Evolutionary conservation across 169 alveolate species (phyloP).

Genomic region (Eimeria zaria): DNA sequence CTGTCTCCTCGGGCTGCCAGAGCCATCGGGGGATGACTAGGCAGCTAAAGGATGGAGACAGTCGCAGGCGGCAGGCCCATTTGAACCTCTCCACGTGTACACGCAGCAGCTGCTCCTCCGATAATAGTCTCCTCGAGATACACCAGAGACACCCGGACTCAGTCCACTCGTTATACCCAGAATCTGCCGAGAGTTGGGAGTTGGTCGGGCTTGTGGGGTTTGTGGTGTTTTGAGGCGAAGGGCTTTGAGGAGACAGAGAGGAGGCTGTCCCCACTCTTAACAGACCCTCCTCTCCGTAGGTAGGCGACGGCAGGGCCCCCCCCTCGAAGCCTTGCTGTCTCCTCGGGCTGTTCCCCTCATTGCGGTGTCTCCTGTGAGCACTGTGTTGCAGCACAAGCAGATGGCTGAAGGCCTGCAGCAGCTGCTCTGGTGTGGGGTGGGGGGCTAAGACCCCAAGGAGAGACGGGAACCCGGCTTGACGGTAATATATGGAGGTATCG

Average conservation of each 20-base stretch:
- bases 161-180: not conserved
- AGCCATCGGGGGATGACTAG: slow-evolving; percentile 29
- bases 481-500: not conserved
- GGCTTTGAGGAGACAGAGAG: not conserved
- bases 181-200: not conserved
- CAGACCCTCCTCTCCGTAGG: not conserved
- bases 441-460: slow-evolving; percentile 5
- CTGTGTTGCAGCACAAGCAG: slow-evolving; percentile 27
- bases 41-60: not conserved
- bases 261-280: slow-evolving; percentile 20
- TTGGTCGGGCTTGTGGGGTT: not conserved
- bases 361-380: slow-evolving; percentile 6
- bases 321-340: not conserved
- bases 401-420: slow-evolving; percentile 1
- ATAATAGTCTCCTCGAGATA: not conserved
- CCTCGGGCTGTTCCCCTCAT: not conserved
- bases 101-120: not conserved
- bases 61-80: slow-evolving; percentile 47
- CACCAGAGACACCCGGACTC: slow-evolving; percentile 55
- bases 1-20: slow-evolving; percentile 8
- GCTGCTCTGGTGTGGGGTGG: not conserved
- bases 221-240: not conserved
- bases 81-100: not conserved
- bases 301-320: not conserved
- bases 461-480: not conserved